Base-by-base conservation (phyloP, 140 eudicot genomes). In the Stevia rebaudiana region DNA sequence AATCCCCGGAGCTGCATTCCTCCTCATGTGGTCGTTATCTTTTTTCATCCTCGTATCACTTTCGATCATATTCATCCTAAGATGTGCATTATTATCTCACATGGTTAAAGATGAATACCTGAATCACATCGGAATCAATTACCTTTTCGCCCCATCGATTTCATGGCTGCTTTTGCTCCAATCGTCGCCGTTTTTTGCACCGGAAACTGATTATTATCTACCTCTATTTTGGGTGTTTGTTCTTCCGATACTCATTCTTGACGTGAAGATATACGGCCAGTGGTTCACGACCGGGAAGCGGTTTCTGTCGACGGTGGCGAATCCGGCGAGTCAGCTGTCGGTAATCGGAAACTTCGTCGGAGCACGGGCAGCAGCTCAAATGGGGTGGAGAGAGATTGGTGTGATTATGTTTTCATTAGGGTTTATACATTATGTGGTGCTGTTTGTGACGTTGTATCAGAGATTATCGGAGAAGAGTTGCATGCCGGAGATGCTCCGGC, bases 371-470 rank as follows among this genome's bases (percentile, higher is more conserved):
- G 89, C 89, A 1, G 84, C 85, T 0, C 23, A 59, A 31, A 82
- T 82, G 86, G 94, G 86, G 36, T 86, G 81, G 82, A 74, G 43
- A 15, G 94, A 82, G 74, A 72, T 72, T 48, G 89, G 84, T 4
- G 63, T 72, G 69, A 71, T 69, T 61, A 24, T 86, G 84, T 86
- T 86, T 44, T 53, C 86, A 3, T 4, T 82, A 2, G 94, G 94
- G 42, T 74, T 86, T 84, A 42, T 75, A 4, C 94, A 86, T 67
- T 86, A 86, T 51, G 21, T 82, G 51, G 89, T 86, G 18, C 69
- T 86, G 4, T 86, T 86, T 44, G 89, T 86, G 28, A 86, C 89
- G 24, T 79, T 86, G 50, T 79, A 79, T 50, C 94, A 86, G 21
- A 64, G 94, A 10, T 33, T 80, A 30, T 70, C 86, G 6, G 86